A percentile compares a stretch with the other conserved stretches of the same genome.
Evolutionary conservation across 176 grass and related monocot species (phyloP).

Genomic region (Oryza punctata): DNA sequence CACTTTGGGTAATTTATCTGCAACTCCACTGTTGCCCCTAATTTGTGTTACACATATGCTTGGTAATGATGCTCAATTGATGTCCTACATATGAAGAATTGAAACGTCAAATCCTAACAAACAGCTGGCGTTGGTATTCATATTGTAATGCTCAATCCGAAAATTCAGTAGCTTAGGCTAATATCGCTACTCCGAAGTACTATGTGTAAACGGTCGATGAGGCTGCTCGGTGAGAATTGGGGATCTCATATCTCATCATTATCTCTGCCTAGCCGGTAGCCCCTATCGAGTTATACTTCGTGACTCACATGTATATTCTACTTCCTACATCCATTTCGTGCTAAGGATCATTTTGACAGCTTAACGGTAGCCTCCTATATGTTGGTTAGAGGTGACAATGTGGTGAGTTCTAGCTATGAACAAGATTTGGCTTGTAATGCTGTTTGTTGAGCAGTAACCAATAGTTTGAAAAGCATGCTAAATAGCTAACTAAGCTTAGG

Average conservation of each 20-base stretch:
- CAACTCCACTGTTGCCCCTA: not conserved
- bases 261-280: not conserved
- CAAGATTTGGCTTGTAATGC: not conserved
- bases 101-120: not conserved
- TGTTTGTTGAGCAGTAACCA: conserved; percentile 9
- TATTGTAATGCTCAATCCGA: not conserved
- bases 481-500: conserved; percentile 9
- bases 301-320: not conserved
- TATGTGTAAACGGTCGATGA: not conserved
- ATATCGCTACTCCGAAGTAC: not conserved
- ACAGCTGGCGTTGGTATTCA: not conserved
- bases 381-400: not conserved
- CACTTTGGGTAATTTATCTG: conserved; percentile 53
- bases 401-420: not conserved
- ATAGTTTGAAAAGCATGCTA: conserved; percentile 1
- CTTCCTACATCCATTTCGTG: conserved; percentile 14
- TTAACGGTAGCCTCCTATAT: not conserved
- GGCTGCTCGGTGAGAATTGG: not conserved
- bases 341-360: not conserved
- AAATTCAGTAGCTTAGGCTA: conserved; percentile 9
- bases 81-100: not conserved
- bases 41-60: not conserved
- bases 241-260: not conserved
- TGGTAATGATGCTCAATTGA: not conserved
- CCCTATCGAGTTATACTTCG: not conserved